These are phyloP conservation scores for Thalassiosira mediterranea DNA, from an alignment of 352 stramenopile species.

Conservation along the genomic window DNA sequence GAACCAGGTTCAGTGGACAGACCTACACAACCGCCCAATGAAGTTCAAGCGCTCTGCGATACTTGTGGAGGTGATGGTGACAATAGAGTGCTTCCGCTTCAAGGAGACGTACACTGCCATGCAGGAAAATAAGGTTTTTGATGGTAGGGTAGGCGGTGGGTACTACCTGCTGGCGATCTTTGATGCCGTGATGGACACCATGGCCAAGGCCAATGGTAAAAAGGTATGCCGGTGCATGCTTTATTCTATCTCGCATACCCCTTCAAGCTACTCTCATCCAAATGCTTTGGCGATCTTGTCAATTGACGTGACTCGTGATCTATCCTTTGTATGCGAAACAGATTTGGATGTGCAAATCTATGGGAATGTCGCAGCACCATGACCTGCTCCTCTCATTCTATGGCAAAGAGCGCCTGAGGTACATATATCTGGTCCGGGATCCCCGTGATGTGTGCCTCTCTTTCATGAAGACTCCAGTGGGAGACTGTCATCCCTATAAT, in stretches of 20 bases:
- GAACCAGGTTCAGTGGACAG: constrained; percentile 52
- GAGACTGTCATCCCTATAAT: constrained; percentile 46
- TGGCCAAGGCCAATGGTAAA: constrained; percentile 44
- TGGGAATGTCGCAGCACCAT: constrained; percentile 50
- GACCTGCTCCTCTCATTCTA: constrained; percentile 50
- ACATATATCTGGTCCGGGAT: constrained; percentile 58
- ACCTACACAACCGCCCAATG: constrained; percentile 29
- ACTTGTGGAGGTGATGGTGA: constrained; percentile 3
- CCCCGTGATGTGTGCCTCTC: constrained; percentile 46
- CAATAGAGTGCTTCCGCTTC: constrained; percentile 6
- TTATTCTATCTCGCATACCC: too few species aligned
- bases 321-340: too few species aligned
- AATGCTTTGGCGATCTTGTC: too few species aligned
- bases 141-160: background rate
- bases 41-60: constrained; percentile 24
- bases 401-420: constrained; percentile 41
- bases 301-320: too few species aligned
- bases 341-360: constrained; percentile 58
- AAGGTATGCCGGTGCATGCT: background rate
- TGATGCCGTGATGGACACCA: constrained; percentile 32
- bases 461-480: constrained; percentile 58
- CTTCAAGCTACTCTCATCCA: too few species aligned
- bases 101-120: constrained; percentile 3
- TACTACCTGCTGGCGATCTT: constrained; percentile 37
- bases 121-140: background rate